Evolutionary conservation across 768 basidiomycete species (phyloP), one percentile per base, ranked within the genome.

Genomic region (Suillus occidentalis): DNA sequence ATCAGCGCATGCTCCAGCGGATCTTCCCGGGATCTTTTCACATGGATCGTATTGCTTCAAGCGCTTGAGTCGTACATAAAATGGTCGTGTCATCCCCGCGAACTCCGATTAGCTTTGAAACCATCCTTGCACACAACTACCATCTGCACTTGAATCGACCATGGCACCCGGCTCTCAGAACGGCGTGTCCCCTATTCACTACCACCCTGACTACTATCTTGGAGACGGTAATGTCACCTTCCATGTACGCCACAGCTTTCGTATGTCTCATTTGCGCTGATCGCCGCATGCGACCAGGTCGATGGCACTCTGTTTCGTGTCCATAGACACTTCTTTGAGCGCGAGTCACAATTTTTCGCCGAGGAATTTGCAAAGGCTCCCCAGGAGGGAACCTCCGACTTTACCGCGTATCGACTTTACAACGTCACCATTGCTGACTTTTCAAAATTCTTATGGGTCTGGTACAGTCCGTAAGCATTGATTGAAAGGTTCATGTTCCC

Each of bases 401-500:
- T 59, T 0, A 62, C 42, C 1, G 71, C 69, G 0, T 73, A 63
- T 0, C 71, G 69, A 6, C 34, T 61, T 1, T 66, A 81, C 1
- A 0, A 7, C 2, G 76, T 82, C 2, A 75, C 71, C 0, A 67
- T 75, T 0, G 63, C 72, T 0, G 78, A 84, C 0, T 87, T 88
- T 60, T 79, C 80, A 0, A 73, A 72, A 0, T 78, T 88, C 0
- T 70, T 87, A 0, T 86, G 85, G 81, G 80, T 87, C 0, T 87
- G 85, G 69, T 88, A 88, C 60, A 85, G 85, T 50, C 80, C 80
- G 84, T 86, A 66, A 68, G 81, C 2, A 16, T 28, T 6, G 68
- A 2, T 50, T 16, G 1, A 9, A 52, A 14, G 34, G 9, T 39
- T 39, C 9, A 40, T 12, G 13, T 14, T 14, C 28, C 8, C 34